These are phyloP conservation scores for Aegilops longissima DNA, from an alignment of 176 grass and related monocot species.

Conservation along the genomic window DNA sequence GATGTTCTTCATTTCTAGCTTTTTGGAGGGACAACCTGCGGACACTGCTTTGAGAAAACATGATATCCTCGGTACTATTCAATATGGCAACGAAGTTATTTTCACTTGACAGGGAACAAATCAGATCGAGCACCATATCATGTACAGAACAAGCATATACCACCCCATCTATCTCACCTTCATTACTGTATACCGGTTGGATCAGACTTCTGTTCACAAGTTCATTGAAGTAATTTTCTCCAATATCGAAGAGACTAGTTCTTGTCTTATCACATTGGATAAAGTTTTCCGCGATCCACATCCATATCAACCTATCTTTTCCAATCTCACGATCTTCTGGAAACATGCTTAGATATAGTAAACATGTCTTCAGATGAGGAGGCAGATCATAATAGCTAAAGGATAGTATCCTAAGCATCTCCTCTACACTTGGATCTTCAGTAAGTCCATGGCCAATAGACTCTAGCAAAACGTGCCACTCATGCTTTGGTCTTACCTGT, in stretches of 20 bases:
- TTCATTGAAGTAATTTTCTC: neutral
- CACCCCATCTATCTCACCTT: no score
- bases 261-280: rapidly evolving
- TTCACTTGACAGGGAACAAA: neutral
- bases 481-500: no score
- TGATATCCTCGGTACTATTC: neutral
- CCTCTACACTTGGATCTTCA: no score
- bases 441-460: neutral
- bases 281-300: slow-evolving; percentile 9
- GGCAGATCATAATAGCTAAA: neutral
- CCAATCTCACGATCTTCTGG: neutral
- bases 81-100: neutral
- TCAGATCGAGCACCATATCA: slow-evolving; percentile 16
- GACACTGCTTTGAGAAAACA: no score
- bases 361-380: neutral
- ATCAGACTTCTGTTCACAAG: slow-evolving; percentile 2
- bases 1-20: neutral
- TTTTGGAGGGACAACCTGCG: neutral
- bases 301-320: neutral
- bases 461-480: no score
- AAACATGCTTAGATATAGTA: neutral
- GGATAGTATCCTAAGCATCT: neutral
- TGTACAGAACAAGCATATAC: neutral
- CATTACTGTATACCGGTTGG: neutral
- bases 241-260: neutral